Evolutionary conservation across 176 grass and related monocot genomes (phyloP).

Genomic region (Zizania latifolia): DNA sequence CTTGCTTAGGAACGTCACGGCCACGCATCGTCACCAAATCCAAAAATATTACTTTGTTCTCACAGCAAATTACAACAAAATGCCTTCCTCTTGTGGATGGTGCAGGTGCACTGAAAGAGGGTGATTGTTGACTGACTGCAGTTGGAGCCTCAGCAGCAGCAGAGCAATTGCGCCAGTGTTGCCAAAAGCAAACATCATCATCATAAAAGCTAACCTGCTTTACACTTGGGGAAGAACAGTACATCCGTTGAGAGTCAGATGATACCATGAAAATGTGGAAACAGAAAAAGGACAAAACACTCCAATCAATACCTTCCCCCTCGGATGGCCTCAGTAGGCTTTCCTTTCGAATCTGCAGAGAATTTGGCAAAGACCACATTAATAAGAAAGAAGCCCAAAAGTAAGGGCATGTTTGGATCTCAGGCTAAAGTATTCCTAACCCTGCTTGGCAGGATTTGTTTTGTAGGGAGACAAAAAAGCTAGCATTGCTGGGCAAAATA

Average conservation of each 20-base stretch:
- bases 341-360: constrained; percentile 73
- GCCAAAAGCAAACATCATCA: constrained; percentile 92
- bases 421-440: too few relatives aligned
- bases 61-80: constrained; percentile 99
- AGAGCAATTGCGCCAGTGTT: constrained; percentile 88
- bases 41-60: constrained; percentile 98
- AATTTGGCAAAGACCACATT: background rate
- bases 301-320: constrained; percentile 83
- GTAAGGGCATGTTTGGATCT: too few relatives aligned
- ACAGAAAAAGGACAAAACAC: background rate
- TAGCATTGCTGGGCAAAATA: too few relatives aligned
- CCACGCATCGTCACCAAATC: constrained; percentile 96
- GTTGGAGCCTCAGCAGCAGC: constrained; percentile 79
- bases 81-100: constrained; percentile 96
- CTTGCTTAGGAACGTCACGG: constrained; percentile 90
- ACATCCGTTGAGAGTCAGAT: constrained; percentile 28
- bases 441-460: too few relatives aligned
- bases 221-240: constrained; percentile 64
- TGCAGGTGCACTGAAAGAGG: constrained; percentile 68
- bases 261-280: background rate
- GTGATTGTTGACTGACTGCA: constrained; percentile 73
- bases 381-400: background rate
- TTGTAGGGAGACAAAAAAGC: too few relatives aligned
- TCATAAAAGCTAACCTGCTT: constrained; percentile 98
- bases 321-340: constrained; percentile 86